A percentile compares a stretch with the other conserved stretches of the same genome.
Conservation (phyloP, 768 basidiomycete species). For the Cyclocybe cylindracea region DNA sequence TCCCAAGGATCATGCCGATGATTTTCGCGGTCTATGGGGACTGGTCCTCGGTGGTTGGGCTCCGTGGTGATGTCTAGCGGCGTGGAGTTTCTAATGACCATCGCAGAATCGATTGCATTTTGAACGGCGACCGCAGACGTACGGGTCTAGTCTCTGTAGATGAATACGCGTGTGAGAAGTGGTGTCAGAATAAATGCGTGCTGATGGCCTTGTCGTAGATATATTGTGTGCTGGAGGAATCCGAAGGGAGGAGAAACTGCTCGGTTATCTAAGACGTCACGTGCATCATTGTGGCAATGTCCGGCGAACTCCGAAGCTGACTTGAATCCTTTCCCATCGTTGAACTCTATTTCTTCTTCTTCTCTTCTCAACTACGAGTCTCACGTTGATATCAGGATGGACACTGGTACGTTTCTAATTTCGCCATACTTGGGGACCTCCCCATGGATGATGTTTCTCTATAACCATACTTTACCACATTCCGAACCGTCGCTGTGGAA, state of each 20-base stretch:
- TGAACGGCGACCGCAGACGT: not conserved
- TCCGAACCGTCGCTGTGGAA: constrained; percentile 73
- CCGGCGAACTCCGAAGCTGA: constrained; percentile 2
- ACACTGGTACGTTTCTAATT: no score
- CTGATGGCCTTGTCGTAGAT: no score
- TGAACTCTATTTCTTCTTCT: no score
- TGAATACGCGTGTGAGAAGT: no score
- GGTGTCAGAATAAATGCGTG: no score
- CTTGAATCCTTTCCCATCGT: no score
- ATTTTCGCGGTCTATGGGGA: constrained; percentile 82
- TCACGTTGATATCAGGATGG: no score
- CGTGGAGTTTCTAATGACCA: constrained; percentile 80
- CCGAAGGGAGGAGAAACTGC: constrained; percentile 26
- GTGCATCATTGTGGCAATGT: constrained; percentile 11
- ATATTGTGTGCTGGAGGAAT: constrained; percentile 19
- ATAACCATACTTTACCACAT: constrained; percentile 90
- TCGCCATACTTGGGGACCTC: no score
- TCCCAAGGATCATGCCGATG: constrained; percentile 84
- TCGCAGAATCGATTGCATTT: constrained; percentile 77
- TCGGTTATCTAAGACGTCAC: constrained; percentile 16
- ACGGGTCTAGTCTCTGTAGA: no score
- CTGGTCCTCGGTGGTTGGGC: no score
- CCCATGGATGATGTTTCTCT: constrained; percentile 56
- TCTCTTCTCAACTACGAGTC: no score
- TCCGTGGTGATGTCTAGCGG: constrained; percentile 31